These are phyloP conservation scores for Luffa aegyptiaca DNA, from an alignment of 306 rosid species.

Conservation along the genomic window DNA sequence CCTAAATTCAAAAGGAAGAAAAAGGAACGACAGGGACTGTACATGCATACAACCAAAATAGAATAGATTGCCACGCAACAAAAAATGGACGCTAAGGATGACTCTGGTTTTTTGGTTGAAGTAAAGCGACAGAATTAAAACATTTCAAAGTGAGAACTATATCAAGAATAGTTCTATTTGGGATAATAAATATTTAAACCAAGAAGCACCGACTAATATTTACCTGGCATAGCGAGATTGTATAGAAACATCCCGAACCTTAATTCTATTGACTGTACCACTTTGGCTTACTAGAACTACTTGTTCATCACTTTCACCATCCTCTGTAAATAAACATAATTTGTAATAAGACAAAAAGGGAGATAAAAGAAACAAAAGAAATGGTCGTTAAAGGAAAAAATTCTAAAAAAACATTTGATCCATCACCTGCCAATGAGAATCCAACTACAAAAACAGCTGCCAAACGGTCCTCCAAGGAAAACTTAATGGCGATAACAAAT, in stretches of 20 bases:
- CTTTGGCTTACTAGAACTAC: conserved; percentile 95
- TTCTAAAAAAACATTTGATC: not conserved
- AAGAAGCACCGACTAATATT: not conserved
- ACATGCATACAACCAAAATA: not conserved
- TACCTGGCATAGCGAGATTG: conserved; percentile 97
- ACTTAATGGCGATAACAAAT: conserved; percentile 25
- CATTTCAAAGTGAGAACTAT: not conserved
- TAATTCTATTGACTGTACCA: conserved; percentile 91
- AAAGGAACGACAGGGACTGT: not conserved
- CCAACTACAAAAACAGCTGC: conserved; percentile 94
- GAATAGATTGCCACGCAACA: not conserved
- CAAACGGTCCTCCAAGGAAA: conserved; percentile 71
- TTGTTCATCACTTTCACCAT: conserved; percentile 98
- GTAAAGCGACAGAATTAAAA: not conserved
- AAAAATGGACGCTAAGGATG: not conserved
- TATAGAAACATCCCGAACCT: conserved; percentile 89
- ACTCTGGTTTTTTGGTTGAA: not conserved
- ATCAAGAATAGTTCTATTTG: not conserved
- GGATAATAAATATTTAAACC: not conserved
- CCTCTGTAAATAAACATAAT: conserved; percentile 35
- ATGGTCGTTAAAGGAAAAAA: not conserved
- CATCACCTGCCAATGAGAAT: conserved; percentile 68
- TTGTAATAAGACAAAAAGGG: not conserved
- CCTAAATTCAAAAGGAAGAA: not conserved
- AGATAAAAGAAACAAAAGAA: not conserved